phyloP scores from a whole-genome alignment of 2,329 filamentous ascomycete species.

The Phaeosphaeriaceae sp. region DNA sequence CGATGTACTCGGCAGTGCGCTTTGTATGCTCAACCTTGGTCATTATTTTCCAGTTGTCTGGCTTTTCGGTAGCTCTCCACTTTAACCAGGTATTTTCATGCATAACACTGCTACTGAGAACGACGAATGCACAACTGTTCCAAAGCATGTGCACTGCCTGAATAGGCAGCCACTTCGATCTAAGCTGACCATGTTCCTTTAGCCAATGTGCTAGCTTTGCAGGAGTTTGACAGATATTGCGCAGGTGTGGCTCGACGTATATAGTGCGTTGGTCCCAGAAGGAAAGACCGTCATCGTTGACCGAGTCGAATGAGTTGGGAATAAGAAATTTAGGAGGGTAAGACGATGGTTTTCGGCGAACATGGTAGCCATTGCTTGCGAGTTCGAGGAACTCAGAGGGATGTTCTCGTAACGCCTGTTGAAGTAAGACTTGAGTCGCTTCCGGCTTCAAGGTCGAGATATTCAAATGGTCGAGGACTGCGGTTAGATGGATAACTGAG shows the following conservation, averaged over 20 bases:
- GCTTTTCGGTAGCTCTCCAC: slow-evolving; percentile 35
- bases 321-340: slow-evolving; percentile 41
- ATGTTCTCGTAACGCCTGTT: slow-evolving; percentile 31
- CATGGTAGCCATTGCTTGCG: slow-evolving; percentile 33
- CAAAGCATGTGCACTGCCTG: slow-evolving; percentile 41
- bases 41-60: slow-evolving; percentile 45
- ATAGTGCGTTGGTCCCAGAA: slow-evolving; percentile 48
- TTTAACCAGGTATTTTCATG: slow-evolving; percentile 39
- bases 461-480: slow-evolving; percentile 37
- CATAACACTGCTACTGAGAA: slow-evolving; percentile 42
- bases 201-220: slow-evolving; percentile 41
- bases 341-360: slow-evolving; percentile 38
- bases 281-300: slow-evolving; percentile 36
- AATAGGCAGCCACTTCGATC: slow-evolving; percentile 43
- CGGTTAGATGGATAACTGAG: slow-evolving; percentile 40
- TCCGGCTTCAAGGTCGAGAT: slow-evolving; percentile 41
- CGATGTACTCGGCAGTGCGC: slow-evolving; percentile 40
- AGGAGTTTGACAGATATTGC: slow-evolving; percentile 37
- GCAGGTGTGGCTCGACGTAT: slow-evolving; percentile 46
- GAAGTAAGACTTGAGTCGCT: slow-evolving; percentile 36
- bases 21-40: slow-evolving; percentile 43
- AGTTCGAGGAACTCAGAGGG: slow-evolving; percentile 29
- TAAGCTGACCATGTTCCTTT: slow-evolving; percentile 34
- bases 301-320: slow-evolving; percentile 27
- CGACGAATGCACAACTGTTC: slow-evolving; percentile 44